Conservation (phyloP, 1,139 yeast genomes). For the Yamadazyma diddensiae region DNA sequence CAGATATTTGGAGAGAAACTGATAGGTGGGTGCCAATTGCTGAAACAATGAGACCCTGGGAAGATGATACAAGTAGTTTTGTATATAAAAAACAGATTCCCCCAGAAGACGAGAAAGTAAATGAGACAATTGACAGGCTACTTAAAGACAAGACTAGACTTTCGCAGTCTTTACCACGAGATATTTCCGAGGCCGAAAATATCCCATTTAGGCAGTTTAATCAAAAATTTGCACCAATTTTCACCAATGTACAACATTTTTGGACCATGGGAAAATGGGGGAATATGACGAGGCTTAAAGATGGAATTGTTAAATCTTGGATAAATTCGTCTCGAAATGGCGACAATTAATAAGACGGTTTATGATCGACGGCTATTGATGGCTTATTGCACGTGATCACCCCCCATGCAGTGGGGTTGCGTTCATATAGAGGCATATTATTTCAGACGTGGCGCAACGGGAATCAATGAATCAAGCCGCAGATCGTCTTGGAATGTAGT, state of each 20-base stretch:
- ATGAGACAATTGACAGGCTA: conserved; percentile 7
- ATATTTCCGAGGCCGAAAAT: conserved; percentile 20
- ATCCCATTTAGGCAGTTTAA: conserved; percentile 30
- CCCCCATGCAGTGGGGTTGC: too few species aligned
- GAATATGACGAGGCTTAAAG: conserved; percentile 47
- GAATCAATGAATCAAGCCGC: too few species aligned
- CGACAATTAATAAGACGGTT: too few species aligned
- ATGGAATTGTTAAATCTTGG: conserved; percentile 46
- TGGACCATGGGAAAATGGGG: conserved; percentile 70
- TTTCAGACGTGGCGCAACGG: too few species aligned
- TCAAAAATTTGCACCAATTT: conserved; percentile 42
- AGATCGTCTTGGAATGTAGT: too few species aligned
- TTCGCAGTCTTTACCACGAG: conserved; percentile 22
- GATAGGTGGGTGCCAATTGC: conserved; percentile 58
- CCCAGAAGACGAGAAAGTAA: conserved; percentile 1
- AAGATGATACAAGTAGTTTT: conserved; percentile 17
- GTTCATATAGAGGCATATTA: too few species aligned
- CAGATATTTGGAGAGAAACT: conserved; percentile 48
- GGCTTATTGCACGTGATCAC: too few species aligned
- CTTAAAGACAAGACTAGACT: conserved; percentile 13
- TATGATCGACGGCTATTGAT: background rate
- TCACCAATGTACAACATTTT: conserved; percentile 48
- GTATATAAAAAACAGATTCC: background rate
- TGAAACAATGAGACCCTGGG: conserved; percentile 61
- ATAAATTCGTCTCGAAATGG: conserved; percentile 13